Evolutionary conservation across 805 yeast genomes (phyloP).

Genomic region (Lipomyces starkeyi): DNA sequence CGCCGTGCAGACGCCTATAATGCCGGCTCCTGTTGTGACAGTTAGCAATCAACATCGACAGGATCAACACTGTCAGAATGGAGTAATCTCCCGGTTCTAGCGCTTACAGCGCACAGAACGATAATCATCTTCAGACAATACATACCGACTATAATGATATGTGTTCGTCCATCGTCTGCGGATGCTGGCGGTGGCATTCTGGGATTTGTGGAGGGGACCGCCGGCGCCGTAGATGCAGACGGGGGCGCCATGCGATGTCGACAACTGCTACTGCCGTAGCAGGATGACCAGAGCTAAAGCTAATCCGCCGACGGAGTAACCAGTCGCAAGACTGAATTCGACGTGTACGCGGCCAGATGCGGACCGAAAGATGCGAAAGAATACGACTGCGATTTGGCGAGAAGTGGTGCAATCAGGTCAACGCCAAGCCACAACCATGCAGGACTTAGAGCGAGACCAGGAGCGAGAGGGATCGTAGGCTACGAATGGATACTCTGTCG

Average conservation of each 20-base stretch:
- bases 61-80: neutral
- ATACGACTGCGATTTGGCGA: neutral
- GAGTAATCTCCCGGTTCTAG: neutral
- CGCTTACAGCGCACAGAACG: neutral
- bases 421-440: neutral
- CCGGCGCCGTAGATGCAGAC: constrained; percentile 14
- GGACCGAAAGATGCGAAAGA: neutral
- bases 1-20: constrained; percentile 94
- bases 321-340: neutral
- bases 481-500: neutral
- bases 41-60: neutral
- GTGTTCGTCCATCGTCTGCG: constrained; percentile 47
- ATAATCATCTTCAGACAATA: neutral
- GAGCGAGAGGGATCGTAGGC: neutral
- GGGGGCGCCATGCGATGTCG: constrained; percentile 12
- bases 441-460: neutral
- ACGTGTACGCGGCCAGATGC: neutral
- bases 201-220: constrained; percentile 16
- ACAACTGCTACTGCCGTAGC: neutral
- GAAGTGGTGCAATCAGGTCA: neutral
- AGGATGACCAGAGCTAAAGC: neutral
- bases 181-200: constrained; percentile 10
- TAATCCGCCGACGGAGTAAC: neutral
- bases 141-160: constrained; percentile 78
- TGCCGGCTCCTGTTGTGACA: constrained; percentile 68